Evolutionary conservation across 192 early-diverging fungal genomes (phyloP).

Genomic region (Chytriomyces hyalinus): DNA sequence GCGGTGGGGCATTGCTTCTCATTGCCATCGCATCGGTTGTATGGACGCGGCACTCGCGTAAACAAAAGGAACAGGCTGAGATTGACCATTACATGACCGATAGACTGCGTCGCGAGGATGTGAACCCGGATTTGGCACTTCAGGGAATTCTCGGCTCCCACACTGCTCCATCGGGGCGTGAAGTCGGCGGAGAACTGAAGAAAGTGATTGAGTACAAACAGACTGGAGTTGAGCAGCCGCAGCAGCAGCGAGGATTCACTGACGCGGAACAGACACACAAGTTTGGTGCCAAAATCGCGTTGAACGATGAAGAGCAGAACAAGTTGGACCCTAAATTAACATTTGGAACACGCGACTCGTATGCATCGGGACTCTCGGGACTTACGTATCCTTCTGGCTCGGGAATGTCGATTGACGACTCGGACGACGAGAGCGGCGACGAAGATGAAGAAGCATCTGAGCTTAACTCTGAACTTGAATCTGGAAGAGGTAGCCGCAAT

Average conservation of each 20-base stretch:
- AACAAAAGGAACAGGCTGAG: background rate
- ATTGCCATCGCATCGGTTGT: background rate
- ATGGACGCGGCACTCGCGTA: background rate
- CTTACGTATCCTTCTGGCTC: constrained; percentile 18
- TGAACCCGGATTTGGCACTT: constrained; percentile 1
- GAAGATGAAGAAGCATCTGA: background rate
- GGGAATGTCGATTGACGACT: background rate
- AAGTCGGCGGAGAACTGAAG: constrained; percentile 26
- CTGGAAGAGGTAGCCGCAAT: background rate
- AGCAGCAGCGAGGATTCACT: background rate
- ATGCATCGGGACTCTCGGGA: constrained; percentile 10
- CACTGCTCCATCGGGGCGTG: background rate
- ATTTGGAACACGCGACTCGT: constrained; percentile 3
- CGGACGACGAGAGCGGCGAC: background rate
- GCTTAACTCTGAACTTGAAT: background rate
- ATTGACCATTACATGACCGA: constrained; percentile 15
- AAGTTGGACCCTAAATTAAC: background rate
- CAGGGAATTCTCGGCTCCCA: constrained; percentile 20
- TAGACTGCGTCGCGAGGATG: constrained; percentile 22
- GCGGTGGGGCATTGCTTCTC: constrained; percentile 1
- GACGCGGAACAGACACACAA: background rate
- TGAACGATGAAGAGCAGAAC: constrained; percentile 8
- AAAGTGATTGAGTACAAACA: constrained; percentile 27
- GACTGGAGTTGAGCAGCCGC: constrained; percentile 9
- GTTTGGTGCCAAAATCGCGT: constrained; percentile 22